Percentiles rank a stretch among this genome's conserved stretches.
phyloP scores from a whole-genome alignment of 2,329 filamentous ascomycete genomes.

The Hymenoscyphus albidus region DNA sequence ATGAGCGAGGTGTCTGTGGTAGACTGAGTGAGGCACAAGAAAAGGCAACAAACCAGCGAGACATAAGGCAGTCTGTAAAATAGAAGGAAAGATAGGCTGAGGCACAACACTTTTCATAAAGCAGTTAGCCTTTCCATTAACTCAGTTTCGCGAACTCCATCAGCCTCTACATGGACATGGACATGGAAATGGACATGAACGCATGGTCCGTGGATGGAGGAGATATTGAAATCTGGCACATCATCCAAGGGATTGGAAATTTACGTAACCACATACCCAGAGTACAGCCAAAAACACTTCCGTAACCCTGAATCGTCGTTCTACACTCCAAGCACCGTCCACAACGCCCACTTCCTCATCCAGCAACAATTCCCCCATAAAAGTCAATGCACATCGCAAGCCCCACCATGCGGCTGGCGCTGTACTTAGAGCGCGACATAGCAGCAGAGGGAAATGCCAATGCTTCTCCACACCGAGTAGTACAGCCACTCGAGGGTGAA shows the following conservation, averaged over 20 bases:
- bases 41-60: constrained; percentile 58
- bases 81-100: constrained; percentile 78
- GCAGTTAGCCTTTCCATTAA: neutral
- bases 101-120: constrained; percentile 58
- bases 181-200: too few relatives aligned
- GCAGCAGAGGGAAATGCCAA: constrained; percentile 71
- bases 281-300: constrained; percentile 70
- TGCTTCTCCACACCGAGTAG: constrained; percentile 67
- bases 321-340: constrained; percentile 39
- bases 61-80: constrained; percentile 83
- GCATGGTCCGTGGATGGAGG: too few relatives aligned
- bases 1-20: neutral
- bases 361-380: constrained; percentile 60
- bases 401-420: constrained; percentile 70
- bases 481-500: constrained; percentile 76
- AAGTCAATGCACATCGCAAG: constrained; percentile 62
- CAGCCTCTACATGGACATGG: too few relatives aligned
- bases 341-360: constrained; percentile 31
- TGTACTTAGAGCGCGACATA: constrained; percentile 69
- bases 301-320: constrained; percentile 53
- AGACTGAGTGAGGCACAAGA: neutral
- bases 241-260: neutral
- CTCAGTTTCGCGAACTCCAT: too few relatives aligned
- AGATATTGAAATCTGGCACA: too few relatives aligned
- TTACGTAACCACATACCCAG: constrained; percentile 54